phyloP scores from a whole-genome alignment of 371 early-diverging fungal species.

The Batkoa obscura region DNA sequence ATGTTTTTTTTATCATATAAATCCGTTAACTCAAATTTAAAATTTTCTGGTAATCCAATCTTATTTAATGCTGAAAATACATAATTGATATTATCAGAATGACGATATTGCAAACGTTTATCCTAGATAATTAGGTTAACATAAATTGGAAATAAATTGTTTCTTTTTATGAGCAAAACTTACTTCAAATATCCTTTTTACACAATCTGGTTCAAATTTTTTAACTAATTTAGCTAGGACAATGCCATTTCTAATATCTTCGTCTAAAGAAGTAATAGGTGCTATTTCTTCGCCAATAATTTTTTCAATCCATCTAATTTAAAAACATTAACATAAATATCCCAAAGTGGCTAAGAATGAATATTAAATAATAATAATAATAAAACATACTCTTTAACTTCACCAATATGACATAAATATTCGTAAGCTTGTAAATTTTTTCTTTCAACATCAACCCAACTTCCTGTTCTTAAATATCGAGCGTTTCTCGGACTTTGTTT shows the following conservation, averaged over 20 bases:
- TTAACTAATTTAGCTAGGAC: constrained; percentile 82
- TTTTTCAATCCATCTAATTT: constrained; percentile 81
- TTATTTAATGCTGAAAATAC: constrained; percentile 68
- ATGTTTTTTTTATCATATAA: constrained; percentile 98
- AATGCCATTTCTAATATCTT: constrained; percentile 86
- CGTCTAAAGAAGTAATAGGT: constrained; percentile 59
- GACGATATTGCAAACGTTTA: constrained; percentile 74
- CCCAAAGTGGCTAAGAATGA: too few relatives aligned
- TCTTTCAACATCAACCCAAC: constrained; percentile 93
- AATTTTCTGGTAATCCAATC: constrained; percentile 78
- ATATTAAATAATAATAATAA: background rate
- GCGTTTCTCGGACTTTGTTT: constrained; percentile 15
- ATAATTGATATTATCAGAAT: constrained; percentile 97
- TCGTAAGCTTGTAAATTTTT: constrained; percentile 90
- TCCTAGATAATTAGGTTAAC: constrained; percentile 21
- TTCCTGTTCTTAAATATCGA: constrained; percentile 20
- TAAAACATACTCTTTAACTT: constrained; percentile 86
- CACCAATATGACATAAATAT: constrained; percentile 96
- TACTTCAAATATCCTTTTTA: constrained; percentile 73
- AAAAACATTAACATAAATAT: background rate
- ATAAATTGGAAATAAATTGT: background rate
- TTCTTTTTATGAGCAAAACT: background rate
- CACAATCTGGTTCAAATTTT: constrained; percentile 65
- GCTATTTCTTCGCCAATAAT: constrained; percentile 69
- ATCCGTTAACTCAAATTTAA: constrained; percentile 97